These are phyloP conservation scores for Fragilaria radians DNA, from an alignment of 108 stramenopile genomes.

Conservation along the genomic window DNA sequence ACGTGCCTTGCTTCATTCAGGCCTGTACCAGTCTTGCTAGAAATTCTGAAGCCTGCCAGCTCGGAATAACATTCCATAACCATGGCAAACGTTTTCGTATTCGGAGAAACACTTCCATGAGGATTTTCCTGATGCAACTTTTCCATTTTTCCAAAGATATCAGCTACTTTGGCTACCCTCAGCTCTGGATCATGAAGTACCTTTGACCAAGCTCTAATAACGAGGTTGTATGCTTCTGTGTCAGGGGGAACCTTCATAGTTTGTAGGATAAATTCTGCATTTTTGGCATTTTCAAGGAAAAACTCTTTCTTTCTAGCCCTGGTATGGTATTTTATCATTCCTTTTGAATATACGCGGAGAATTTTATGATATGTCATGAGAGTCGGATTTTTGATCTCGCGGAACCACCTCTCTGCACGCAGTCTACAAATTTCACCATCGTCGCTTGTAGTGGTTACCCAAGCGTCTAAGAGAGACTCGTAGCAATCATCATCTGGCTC, in stretches of 20 bases:
- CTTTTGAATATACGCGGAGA: constrained; percentile 58
- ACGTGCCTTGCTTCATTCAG: neutral
- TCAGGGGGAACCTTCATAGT: constrained; percentile 40
- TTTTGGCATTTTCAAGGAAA: constrained; percentile 26
- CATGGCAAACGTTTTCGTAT: constrained; percentile 67
- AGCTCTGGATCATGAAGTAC: constrained; percentile 29
- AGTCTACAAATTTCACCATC: constrained; percentile 35
- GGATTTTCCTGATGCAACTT: constrained; percentile 30
- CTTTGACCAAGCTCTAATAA: constrained; percentile 70
- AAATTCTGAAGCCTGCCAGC: constrained; percentile 25
- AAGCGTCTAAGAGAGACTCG: constrained; percentile 65
- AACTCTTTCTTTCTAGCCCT: neutral
- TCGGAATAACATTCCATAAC: constrained; percentile 55
- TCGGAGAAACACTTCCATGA: constrained; percentile 24
- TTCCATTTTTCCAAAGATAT: constrained; percentile 57
- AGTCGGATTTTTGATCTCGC: constrained; percentile 23
- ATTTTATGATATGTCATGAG: constrained; percentile 29
- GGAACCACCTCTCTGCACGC: constrained; percentile 71
- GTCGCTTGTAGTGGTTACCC: constrained; percentile 47
- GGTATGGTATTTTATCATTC: constrained; percentile 26
- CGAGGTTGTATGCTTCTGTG: constrained; percentile 70
- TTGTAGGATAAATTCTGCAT: constrained; percentile 43
- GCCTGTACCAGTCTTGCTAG: constrained; percentile 2
- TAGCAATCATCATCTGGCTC: constrained; percentile 51
- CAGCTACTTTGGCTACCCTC: constrained; percentile 35